Base-by-base conservation (phyloP, 108 stramenopile genomes). In the Stephanodiscus triporus region DNA sequence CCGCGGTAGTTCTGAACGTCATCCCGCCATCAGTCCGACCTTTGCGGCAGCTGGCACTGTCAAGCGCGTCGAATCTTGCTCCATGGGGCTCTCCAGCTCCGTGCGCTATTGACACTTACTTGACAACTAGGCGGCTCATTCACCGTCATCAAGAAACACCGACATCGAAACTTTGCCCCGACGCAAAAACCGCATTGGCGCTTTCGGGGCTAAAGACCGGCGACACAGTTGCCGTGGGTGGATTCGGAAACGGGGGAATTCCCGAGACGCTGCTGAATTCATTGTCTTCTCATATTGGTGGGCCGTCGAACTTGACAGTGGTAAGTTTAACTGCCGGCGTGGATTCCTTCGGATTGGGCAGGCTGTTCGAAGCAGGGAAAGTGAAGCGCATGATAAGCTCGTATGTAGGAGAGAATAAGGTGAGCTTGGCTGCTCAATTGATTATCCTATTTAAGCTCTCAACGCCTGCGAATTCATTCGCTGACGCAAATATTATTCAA, bases 361-460 rank as follows among this genome's bases (percentile, higher is more conserved):
- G 72, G 40, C 63, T 97, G 63, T 75, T 96, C 27, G 87, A 91
- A 81, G 76, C 91, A 20, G 83, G 83, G 38, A 92, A 93, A 63
- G 90, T 97, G 22, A 92, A 94, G 71, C 80, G 91, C 27, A 82
- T 97, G 83, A 92, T 95, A 40, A 81, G 83, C 26, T 77, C 77
- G n/a, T 97, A 97, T 73, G 95, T 97, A 11, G 97, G 95, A 54
- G 95, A 97, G 80, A 97, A 96, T 69, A 93, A 95, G 72, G 68
- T 64, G 49, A 13, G 71, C n/a, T 60, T 30, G 14, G 14, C 43
- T 16, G 3, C 16, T 45, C 0, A 17, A 45, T 13, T 16, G 14
- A 45, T 45, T 0, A 45, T 45, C 43, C 14, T 14, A 57, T 45
- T 70, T 45, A n/a, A 0, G 7, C 45, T 32, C 22, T 23, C 10